A percentile compares a stretch with the other conserved stretches of the same genome.
phyloP scores from a whole-genome alignment of 1,284 basidiomycete species.

The Butyriboletus regius region DNA sequence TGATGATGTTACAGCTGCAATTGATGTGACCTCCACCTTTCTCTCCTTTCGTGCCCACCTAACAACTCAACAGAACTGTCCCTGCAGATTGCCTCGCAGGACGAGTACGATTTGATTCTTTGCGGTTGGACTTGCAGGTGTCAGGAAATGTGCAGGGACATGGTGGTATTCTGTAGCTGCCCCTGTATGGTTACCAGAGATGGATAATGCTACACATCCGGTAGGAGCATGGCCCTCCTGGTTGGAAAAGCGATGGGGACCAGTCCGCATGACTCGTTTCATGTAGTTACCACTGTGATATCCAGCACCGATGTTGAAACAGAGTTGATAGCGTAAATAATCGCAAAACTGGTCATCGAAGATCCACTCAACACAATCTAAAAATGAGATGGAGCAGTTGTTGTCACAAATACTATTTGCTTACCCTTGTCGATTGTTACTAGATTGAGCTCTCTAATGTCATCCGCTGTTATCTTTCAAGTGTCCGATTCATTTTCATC shows the following conservation, averaged over 20 bases:
- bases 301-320: neutral
- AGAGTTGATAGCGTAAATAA: neutral
- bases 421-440: neutral
- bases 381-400: neutral
- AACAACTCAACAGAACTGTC: neutral
- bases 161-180: neutral
- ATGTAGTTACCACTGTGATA: neutral
- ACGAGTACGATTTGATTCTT: neutral
- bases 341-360: neutral
- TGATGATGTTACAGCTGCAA: neutral
- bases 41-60: neutral
- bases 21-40: neutral
- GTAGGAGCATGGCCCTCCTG: neutral
- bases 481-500: neutral
- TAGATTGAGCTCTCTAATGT: neutral
- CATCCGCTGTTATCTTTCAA: neutral
- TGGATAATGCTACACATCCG: neutral
- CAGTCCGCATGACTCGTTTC: neutral
- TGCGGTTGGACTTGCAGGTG: neutral
- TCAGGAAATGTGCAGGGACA: neutral
- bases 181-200: neutral
- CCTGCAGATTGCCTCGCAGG: neutral
- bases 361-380: neutral
- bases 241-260: neutral
- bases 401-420: neutral